Evolutionary conservation across 805 yeast genomes (phyloP).

Genomic region (Nakazawaea ishiwadae): DNA sequence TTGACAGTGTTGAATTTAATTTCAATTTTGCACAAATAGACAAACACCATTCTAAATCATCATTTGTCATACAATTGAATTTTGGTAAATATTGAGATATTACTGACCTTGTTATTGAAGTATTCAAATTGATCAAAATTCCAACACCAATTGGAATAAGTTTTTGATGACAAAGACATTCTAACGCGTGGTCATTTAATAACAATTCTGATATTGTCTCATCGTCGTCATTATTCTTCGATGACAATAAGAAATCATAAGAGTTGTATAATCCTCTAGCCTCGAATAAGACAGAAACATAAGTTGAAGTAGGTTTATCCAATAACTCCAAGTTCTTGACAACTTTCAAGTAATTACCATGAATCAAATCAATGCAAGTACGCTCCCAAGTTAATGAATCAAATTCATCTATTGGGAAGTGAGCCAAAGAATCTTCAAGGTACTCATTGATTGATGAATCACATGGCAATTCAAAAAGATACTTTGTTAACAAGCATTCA

Average conservation of each 20-base stretch:
- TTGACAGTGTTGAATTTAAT: conserved; percentile 51
- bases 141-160: conserved; percentile 71
- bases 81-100: conserved; percentile 57
- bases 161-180: conserved; percentile 45
- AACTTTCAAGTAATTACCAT: conserved; percentile 51
- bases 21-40: conserved; percentile 67
- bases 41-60: conserved; percentile 76
- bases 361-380: conserved; percentile 51
- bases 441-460: conserved; percentile 36
- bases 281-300: conserved; percentile 56
- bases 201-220: conserved; percentile 45
- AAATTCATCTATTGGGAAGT: conserved; percentile 29
- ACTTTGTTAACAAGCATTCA: conserved; percentile 43
- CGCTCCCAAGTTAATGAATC: conserved; percentile 41
- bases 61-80: conserved; percentile 59
- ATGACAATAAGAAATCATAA: conserved; percentile 21
- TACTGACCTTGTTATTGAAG: conserved; percentile 36
- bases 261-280: conserved; percentile 53
- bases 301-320: conserved; percentile 62
- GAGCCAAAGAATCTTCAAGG: conserved; percentile 28
- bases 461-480: conserved; percentile 55
- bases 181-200: conserved; percentile 49
- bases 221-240: conserved; percentile 13
- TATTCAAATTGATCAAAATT: conserved; percentile 43
- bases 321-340: conserved; percentile 54